A percentile compares a stretch with the other conserved stretches of the same genome.
These are phyloP conservation scores for Solanum sejunctum DNA, from an alignment of 257 asterid genomes.

Conservation along the genomic window DNA sequence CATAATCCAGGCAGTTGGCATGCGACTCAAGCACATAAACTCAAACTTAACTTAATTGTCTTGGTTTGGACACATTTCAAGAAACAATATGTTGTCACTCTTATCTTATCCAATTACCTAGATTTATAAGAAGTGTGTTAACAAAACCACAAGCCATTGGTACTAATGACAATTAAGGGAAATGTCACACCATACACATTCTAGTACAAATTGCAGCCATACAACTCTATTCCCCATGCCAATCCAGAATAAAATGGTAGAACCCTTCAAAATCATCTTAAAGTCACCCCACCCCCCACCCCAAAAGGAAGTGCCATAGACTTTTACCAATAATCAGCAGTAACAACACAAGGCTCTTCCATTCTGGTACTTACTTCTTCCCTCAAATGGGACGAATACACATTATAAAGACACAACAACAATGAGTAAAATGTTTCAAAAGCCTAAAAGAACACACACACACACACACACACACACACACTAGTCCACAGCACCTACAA, in stretches of 20 bases:
- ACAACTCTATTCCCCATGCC: not conserved
- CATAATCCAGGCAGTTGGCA: not conserved
- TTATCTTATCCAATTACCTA: not conserved
- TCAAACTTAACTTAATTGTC: not conserved
- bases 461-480: not conserved
- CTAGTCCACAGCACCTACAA: not conserved
- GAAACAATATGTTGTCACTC: not conserved
- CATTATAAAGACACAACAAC: not conserved
- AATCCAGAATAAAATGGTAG: not conserved
- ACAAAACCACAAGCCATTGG: not conserved
- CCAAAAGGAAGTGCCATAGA: not conserved
- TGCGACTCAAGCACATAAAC: not conserved
- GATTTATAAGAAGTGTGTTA: not conserved
- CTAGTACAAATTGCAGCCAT: not conserved
- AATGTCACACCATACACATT: not conserved
- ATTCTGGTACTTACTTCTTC: not conserved
- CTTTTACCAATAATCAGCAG: not conserved
- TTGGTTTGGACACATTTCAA: not conserved
- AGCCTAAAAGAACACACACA: not conserved
- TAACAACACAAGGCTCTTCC: not conserved
- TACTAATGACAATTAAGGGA: not conserved
- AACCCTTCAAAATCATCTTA: not conserved
- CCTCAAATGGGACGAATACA: not conserved
- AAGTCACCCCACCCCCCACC: not conserved
- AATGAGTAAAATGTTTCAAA: not conserved